Base-by-base conservation (phyloP, 768 basidiomycete species). In the Serendipita sp. region DNA sequence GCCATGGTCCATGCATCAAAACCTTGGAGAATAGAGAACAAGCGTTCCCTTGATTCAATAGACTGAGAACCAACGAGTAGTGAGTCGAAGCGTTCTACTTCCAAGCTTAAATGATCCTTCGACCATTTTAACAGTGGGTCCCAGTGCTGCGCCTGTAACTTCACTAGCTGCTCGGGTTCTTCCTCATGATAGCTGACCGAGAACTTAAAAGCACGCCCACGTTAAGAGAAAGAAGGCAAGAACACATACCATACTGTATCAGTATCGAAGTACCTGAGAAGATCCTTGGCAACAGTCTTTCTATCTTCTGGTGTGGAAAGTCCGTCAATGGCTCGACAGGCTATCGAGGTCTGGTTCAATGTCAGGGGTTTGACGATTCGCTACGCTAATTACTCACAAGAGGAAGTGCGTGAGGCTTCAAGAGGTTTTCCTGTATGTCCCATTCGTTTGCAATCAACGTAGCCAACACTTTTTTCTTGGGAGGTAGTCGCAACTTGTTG, bases 371-470 rank as follows among this genome's bases (percentile, higher is more conserved):
- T 48, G 26, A 51, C 13, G 61, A 41, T 33, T 4, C 28, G 66
- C 77, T 61, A 63, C 45, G 51, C 48, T 17, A 43, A 3, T 2
- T 70, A 68, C 74, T 61, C 30, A 96, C 95, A 81, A 96, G 82
- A 16, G 96, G 93, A 26, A 99, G 74, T 0, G 92, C 86, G 72
- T 95, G 90, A 26, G 87, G 87, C 72, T 94, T 97, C 65, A 97
- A 70, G 1, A 94, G 69, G 3, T 76, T 84, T 63, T 83, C 83
- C 73, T 97, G 95, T 69, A 86, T 88, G 69, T 99, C 93, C 96
- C 96, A 99, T 75, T 99, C 96, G 62, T 88, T 80, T 20, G 93
- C 96, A 68, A 98, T 84, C 63, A 96, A 78, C 1, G 89, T 78
- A 1, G 94, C 92, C 22, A 88, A 77, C 30, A 94, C 74, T 43